Conservation (phyloP, 805 yeast genomes). For the Candida koratica region DNA sequence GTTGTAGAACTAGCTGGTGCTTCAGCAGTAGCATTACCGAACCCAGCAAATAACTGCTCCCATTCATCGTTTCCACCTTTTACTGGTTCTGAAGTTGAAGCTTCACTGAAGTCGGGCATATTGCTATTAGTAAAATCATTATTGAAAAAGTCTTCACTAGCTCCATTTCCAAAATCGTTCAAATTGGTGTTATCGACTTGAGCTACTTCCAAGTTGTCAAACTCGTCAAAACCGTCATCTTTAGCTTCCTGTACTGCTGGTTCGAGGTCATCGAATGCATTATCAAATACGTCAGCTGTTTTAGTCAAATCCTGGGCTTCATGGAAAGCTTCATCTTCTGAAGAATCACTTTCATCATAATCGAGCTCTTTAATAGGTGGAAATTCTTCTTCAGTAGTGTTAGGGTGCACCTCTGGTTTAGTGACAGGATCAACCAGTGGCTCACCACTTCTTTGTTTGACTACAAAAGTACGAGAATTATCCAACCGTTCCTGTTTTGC, state of each 20-base stretch:
- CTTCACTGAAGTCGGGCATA: constrained; percentile 31
- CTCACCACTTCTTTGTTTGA: constrained; percentile 11
- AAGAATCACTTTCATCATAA: constrained; percentile 48
- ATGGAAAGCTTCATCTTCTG: constrained; percentile 25
- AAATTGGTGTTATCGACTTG: constrained; percentile 27
- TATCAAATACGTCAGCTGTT: constrained; percentile 28
- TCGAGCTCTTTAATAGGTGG: constrained; percentile 60
- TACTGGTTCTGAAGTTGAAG: constrained; percentile 6
- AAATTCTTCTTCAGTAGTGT: constrained; percentile 43
- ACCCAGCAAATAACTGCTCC: constrained; percentile 91
- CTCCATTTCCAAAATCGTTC: constrained; percentile 18
- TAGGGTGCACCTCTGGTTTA: not conserved
- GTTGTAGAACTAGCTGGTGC: constrained; percentile 12
- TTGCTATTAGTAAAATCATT: constrained; percentile 30
- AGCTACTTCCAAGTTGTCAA: constrained; percentile 36
- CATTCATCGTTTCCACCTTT: constrained; percentile 64
- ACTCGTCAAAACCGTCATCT: constrained; percentile 32
- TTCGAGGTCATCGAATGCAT: constrained; percentile 35
- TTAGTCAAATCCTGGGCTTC: constrained; percentile 12
- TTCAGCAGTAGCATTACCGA: constrained; percentile 48
- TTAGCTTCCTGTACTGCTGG: constrained; percentile 24
- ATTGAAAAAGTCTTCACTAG: constrained; percentile 18
- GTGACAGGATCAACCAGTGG: not conserved
- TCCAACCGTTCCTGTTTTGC: constrained; percentile 22
- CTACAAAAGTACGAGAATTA: constrained; percentile 10